Conservation (phyloP, 768 basidiomycete species). For the Collybiopsis luxurians region DNA sequence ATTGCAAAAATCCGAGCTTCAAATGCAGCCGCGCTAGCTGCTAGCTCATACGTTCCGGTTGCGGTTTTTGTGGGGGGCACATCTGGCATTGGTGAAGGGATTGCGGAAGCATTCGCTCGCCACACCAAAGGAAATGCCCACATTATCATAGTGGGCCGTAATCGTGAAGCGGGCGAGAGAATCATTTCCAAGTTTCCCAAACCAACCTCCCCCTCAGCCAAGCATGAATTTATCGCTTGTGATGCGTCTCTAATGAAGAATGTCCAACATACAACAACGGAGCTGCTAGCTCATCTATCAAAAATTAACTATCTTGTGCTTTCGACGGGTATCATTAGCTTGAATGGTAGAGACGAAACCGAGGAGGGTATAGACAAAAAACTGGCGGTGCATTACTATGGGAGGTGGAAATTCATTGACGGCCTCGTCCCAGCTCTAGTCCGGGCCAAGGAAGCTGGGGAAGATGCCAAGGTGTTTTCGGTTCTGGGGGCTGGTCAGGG, state of each 20-base stretch:
- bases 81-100: slow-evolving; percentile 30
- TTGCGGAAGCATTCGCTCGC: slow-evolving; percentile 31
- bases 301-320: slow-evolving; percentile 33
- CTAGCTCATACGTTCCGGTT: slow-evolving; percentile 12
- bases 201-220: slow-evolving; percentile 13
- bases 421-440: slow-evolving; percentile 27
- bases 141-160: slow-evolving; percentile 38
- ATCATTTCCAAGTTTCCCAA: slow-evolving; percentile 31
- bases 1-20: slow-evolving; percentile 16
- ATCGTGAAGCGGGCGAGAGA: slow-evolving; percentile 27
- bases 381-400: slow-evolving; percentile 30
- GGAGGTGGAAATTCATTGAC: slow-evolving; percentile 30
- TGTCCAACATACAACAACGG: slow-evolving; percentile 22
- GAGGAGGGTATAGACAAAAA: slow-evolving; percentile 31
- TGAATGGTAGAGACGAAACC: slow-evolving; percentile 27
- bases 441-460: slow-evolving; percentile 8
- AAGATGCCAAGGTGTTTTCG: slow-evolving; percentile 28
- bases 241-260: slow-evolving; percentile 35
- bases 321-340: slow-evolving; percentile 21
- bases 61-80: slow-evolving; percentile 25
- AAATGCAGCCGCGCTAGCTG: slow-evolving; percentile 11
- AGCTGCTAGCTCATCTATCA: slow-evolving; percentile 22
- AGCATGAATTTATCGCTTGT: slow-evolving; percentile 34
- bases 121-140: slow-evolving; percentile 37
- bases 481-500: slow-evolving; percentile 25